Conservation (phyloP, 805 yeast genomes). For the Candida succiphila region DNA sequence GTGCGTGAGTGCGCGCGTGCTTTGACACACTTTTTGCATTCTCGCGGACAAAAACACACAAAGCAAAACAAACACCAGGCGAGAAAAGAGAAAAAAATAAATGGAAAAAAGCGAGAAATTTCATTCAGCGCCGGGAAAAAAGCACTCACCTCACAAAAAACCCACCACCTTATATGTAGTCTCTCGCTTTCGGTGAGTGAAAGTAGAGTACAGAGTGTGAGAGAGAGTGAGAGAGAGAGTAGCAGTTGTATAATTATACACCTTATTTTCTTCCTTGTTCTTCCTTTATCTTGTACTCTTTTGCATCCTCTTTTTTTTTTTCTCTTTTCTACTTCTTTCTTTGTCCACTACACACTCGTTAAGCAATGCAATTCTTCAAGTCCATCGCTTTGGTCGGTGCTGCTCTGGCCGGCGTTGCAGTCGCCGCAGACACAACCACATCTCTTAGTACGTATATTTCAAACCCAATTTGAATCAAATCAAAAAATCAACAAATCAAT, state of each 20-base stretch:
- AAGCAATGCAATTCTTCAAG: slow-evolving; percentile 47
- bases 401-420: slow-evolving; percentile 39
- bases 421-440: slow-evolving; percentile 30
- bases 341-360: slow-evolving; percentile 4
- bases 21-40: too few relatives aligned
- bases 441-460: slow-evolving; percentile 29
- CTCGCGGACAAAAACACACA: too few relatives aligned
- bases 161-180: too few relatives aligned
- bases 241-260: neutral
- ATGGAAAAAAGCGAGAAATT: too few relatives aligned
- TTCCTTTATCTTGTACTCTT: neutral
- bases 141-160: too few relatives aligned
- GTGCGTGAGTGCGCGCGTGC: too few relatives aligned
- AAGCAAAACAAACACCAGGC: too few relatives aligned
- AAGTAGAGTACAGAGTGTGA: neutral
- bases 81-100: too few relatives aligned
- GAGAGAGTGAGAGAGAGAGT: neutral
- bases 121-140: too few relatives aligned
- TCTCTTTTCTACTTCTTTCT: neutral
- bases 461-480: too few relatives aligned
- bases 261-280: neutral
- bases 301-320: neutral
- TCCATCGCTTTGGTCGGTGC: slow-evolving; percentile 38
- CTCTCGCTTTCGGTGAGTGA: too few relatives aligned
- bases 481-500: too few relatives aligned